Evolutionary conservation across 192 early-diverging fungal genomes (phyloP).

Genomic region (Dissophora globulifera): DNA sequence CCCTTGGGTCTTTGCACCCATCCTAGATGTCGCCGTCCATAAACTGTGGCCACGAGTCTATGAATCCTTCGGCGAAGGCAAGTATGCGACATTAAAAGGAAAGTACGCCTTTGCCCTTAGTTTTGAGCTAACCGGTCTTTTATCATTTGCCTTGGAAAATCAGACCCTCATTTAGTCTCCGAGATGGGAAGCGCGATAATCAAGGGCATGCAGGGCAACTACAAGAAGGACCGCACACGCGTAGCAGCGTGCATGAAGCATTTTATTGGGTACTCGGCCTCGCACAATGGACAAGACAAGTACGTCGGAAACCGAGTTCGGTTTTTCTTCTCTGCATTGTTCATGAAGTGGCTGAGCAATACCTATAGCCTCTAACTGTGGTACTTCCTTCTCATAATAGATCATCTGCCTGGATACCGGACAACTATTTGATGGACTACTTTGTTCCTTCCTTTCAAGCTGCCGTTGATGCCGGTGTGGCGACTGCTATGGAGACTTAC

Average conservation of each 20-base stretch:
- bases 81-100: too few species aligned
- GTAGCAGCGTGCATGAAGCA: conserved; percentile 75
- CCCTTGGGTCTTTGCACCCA: conserved; percentile 72
- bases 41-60: conserved; percentile 69
- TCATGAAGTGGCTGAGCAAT: too few species aligned
- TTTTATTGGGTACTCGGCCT: conserved; percentile 72
- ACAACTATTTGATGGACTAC: conserved; percentile 67
- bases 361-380: too few species aligned
- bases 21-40: conserved; percentile 67
- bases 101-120: too few species aligned
- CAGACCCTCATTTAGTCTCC: conserved; percentile 66
- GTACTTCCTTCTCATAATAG: too few species aligned
- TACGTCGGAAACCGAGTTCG: too few species aligned
- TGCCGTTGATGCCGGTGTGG: conserved; percentile 66
- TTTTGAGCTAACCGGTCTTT: too few species aligned
- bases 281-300: conserved; percentile 59
- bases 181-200: conserved; percentile 63
- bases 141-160: too few species aligned
- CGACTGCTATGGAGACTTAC: conserved; percentile 73
- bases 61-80: conserved; percentile 61
- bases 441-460: conserved; percentile 71
- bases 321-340: too few species aligned
- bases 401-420: conserved; percentile 58
- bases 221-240: conserved; percentile 68
- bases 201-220: conserved; percentile 73